Evolutionary conservation across 257 asterid genomes (phyloP).

Genomic region (Hygrophila difformis): DNA sequence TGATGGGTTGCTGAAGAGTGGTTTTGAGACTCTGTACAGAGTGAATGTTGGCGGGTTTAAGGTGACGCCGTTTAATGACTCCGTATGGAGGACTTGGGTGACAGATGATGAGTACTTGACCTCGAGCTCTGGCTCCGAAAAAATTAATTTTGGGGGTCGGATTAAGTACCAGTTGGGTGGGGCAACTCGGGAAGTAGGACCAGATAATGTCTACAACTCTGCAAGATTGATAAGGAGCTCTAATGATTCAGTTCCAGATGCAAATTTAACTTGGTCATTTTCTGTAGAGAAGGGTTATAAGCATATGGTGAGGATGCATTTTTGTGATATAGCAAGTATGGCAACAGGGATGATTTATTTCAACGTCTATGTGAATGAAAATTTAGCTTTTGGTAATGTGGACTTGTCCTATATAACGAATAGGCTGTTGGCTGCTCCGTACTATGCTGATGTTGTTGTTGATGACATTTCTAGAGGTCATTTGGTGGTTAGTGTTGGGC

Average conservation of each 20-base stretch:
- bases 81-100: slow-evolving; percentile 89
- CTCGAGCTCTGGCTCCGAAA: slow-evolving; percentile 25
- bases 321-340: slow-evolving; percentile 82
- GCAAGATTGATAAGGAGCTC: slow-evolving; percentile 67
- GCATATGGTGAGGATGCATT: slow-evolving; percentile 76
- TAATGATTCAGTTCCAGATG: slow-evolving; percentile 26
- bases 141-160: slow-evolving; percentile 49
- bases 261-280: slow-evolving; percentile 63
- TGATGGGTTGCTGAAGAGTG: slow-evolving; percentile 48
- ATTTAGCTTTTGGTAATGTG: slow-evolving; percentile 65
- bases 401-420: slow-evolving; percentile 49
- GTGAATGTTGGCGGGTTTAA: slow-evolving; percentile 83
- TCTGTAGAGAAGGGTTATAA: slow-evolving; percentile 47
- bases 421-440: slow-evolving; percentile 68
- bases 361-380: slow-evolving; percentile 70
- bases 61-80: slow-evolving; percentile 91
- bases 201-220: slow-evolving; percentile 76
- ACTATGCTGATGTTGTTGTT: slow-evolving; percentile 77
- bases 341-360: slow-evolving; percentile 50
- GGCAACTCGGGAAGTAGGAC: slow-evolving; percentile 83
- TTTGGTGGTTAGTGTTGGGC: slow-evolving; percentile 63
- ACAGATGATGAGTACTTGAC: slow-evolving; percentile 49
- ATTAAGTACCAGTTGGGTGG: slow-evolving; percentile 64
- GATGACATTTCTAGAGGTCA: slow-evolving; percentile 24
- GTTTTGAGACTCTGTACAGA: slow-evolving; percentile 72